Evolutionary conservation across 768 basidiomycete species (phyloP).

Genomic region (Suillus cothurnatus): DNA sequence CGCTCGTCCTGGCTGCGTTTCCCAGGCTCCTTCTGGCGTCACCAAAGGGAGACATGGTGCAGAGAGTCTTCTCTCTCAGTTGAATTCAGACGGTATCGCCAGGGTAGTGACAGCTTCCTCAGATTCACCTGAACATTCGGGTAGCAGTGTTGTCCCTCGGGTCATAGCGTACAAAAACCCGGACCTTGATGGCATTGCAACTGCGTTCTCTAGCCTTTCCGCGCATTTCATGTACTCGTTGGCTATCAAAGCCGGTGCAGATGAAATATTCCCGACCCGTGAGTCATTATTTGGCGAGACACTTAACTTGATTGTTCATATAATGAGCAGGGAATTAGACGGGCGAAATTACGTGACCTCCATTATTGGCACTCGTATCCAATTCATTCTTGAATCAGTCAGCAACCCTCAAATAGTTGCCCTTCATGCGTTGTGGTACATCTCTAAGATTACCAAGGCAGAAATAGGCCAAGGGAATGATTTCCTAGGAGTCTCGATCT

Average conservation of each 20-base stretch:
- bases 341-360: conserved; percentile 9
- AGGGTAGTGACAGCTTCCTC: neutral
- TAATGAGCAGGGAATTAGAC: conserved; percentile 20
- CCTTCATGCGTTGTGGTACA: conserved; percentile 37
- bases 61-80: conserved; percentile 23
- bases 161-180: neutral
- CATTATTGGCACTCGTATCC: conserved; percentile 23
- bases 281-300: neutral
- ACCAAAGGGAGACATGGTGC: conserved; percentile 21
- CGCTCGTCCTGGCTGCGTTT: neutral
- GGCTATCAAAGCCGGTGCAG: conserved; percentile 8
- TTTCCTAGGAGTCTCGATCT: conserved; percentile 32
- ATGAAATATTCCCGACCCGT: conserved; percentile 9
- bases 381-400: conserved; percentile 21
- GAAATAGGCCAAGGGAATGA: conserved; percentile 16
- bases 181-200: conserved; percentile 1
- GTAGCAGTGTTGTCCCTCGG: neutral
- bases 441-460: conserved; percentile 26
- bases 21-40: no score
- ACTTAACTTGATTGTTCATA: neutral
- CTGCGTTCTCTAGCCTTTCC: conserved; percentile 5
- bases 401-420: conserved; percentile 30
- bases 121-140: neutral
- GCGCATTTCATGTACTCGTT: conserved; percentile 11
- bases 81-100: conserved; percentile 18